phyloP scores from a whole-genome alignment of 108 stramenopile species.

The Cafeteria roenbergensis region DNA sequence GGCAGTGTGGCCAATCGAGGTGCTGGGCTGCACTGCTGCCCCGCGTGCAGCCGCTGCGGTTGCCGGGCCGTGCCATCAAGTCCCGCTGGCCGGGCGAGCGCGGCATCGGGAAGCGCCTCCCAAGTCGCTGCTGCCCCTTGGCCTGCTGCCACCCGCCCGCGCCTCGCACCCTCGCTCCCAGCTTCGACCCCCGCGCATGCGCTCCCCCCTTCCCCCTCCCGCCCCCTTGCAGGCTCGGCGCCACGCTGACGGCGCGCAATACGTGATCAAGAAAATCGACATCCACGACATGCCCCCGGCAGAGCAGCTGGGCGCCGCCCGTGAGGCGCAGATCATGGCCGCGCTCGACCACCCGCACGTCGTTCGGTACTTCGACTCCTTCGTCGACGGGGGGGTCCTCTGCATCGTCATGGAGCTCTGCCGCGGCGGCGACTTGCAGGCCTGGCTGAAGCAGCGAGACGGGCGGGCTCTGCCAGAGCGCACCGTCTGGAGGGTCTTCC shows the following conservation, averaged over 20 bases:
- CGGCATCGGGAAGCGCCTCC: background rate
- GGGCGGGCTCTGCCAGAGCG: slow-evolving; percentile 22
- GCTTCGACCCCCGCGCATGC: too few species aligned
- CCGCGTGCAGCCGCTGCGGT: too few species aligned
- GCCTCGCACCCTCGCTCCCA: too few species aligned
- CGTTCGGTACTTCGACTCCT: slow-evolving; percentile 46
- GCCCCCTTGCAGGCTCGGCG: background rate
- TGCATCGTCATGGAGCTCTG: slow-evolving; percentile 27
- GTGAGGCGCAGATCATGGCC: slow-evolving; percentile 32
- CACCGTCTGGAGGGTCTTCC: slow-evolving; percentile 33
- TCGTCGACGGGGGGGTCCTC: slow-evolving; percentile 35
- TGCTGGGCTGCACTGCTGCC: too few species aligned
- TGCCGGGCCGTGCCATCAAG: too few species aligned
- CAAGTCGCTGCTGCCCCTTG: too few species aligned
- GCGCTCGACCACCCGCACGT: slow-evolving; percentile 37
- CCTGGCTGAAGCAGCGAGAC: slow-evolving; percentile 16
- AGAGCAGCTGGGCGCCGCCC: slow-evolving; percentile 24
- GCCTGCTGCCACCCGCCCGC: too few species aligned
- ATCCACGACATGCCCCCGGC: background rate
- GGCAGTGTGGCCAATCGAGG: too few species aligned
- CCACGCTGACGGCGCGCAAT: background rate
- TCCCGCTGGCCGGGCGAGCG: background rate
- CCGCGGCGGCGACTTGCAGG: background rate
- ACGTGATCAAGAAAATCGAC: background rate
- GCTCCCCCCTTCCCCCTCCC: too few species aligned